Evolutionary conservation across 2,329 filamentous ascomycete genomes (phyloP).

Genomic region (Exophiala sp.): DNA sequence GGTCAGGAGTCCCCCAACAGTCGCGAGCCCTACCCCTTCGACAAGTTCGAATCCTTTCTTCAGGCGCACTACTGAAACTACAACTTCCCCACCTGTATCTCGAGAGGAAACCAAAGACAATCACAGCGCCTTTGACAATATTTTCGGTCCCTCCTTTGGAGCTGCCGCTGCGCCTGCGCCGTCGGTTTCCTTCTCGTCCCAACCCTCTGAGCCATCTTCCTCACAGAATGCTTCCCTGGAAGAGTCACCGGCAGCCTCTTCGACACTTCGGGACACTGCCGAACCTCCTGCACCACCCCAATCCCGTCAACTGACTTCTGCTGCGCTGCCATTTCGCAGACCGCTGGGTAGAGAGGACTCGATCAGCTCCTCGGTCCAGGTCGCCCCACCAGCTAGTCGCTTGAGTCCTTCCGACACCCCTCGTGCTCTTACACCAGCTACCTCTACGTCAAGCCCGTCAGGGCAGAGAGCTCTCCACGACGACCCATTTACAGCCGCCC

Average conservation of each 20-base stretch:
- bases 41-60: constrained; percentile 90
- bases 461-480: constrained; percentile 17
- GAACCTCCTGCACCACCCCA: constrained; percentile 62
- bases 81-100: constrained; percentile 28
- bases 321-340: constrained; percentile 66
- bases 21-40: constrained; percentile 53
- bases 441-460: constrained; percentile 32
- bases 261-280: constrained; percentile 27
- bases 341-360: constrained; percentile 59
- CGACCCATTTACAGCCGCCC: constrained; percentile 25
- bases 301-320: constrained; percentile 73
- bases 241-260: constrained; percentile 31
- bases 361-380: constrained; percentile 71
- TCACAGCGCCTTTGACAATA: constrained; percentile 72
- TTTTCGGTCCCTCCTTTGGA: constrained; percentile 71
- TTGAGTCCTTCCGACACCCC: constrained; percentile 52
- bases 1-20: constrained; percentile 23
- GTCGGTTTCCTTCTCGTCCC: constrained; percentile 57
- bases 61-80: constrained; percentile 56
- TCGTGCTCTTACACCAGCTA: constrained; percentile 41
- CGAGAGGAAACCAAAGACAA: constrained; percentile 12
- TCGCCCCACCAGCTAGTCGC: constrained; percentile 68
- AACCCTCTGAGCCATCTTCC: constrained; percentile 46
- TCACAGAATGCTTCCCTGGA: constrained; percentile 44
- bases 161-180: constrained; percentile 52